These are phyloP conservation scores for Crataegus laevigata DNA, from an alignment of 306 rosid genomes.

Conservation along the genomic window DNA sequence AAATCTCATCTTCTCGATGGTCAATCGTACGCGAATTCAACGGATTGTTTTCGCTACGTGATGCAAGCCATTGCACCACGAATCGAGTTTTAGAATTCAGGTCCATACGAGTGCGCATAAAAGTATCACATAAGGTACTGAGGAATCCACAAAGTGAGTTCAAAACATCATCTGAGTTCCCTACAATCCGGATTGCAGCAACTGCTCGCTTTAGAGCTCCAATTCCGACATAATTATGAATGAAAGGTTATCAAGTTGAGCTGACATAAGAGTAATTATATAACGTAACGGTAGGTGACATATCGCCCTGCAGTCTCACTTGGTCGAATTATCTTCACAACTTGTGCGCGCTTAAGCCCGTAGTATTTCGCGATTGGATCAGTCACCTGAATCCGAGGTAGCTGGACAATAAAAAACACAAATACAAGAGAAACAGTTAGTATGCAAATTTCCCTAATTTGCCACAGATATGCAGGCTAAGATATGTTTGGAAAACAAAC, in stretches of 20 bases:
- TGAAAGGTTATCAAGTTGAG: neutral
- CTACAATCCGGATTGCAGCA: neutral
- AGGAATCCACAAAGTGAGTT: neutral
- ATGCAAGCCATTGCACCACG: no score
- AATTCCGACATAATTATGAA: neutral
- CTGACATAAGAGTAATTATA: constrained; percentile 12
- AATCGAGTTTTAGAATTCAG: neutral
- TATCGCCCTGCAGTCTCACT: constrained; percentile 91
- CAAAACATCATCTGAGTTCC: neutral
- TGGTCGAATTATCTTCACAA: constrained; percentile 74
- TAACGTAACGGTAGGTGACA: constrained; percentile 72
- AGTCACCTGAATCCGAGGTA: constrained; percentile 74
- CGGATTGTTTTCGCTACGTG: no score
- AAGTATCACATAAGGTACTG: no score
- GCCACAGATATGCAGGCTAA: neutral
- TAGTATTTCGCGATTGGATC: constrained; percentile 86
- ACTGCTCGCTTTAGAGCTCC: neutral
- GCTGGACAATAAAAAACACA: constrained; percentile 25
- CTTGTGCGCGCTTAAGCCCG: constrained; percentile 89
- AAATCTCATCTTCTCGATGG: no score
- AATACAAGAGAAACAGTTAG: neutral
- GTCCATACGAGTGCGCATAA: neutral
- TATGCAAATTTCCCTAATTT: neutral
- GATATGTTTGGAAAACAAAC: neutral
- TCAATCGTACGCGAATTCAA: no score